These are phyloP conservation scores for Lipomyces sp. DNA, from an alignment of 805 yeast species.

Conservation along the genomic window DNA sequence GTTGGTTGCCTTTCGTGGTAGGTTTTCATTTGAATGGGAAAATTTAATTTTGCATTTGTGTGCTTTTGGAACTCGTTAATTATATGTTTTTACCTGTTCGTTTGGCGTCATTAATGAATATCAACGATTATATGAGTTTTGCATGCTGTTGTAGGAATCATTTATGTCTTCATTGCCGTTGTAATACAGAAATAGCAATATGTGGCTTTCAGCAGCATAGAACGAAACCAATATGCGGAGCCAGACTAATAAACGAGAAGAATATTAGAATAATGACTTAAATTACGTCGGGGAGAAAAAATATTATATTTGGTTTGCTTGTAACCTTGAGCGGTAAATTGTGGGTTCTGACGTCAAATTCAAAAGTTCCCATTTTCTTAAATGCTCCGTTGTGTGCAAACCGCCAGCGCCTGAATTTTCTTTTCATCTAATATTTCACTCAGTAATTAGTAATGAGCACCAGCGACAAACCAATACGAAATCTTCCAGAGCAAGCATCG, in stretches of 20 bases:
- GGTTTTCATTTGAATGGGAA: neutral
- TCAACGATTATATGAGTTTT: neutral
- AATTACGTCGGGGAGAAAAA: neutral
- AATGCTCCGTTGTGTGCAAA: neutral
- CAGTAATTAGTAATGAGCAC: constrained; percentile 4
- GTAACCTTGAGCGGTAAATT: too few relatives aligned
- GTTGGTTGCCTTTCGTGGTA: neutral
- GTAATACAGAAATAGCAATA: neutral
- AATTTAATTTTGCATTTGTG: neutral
- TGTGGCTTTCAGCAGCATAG: neutral
- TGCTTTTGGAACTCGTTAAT: neutral
- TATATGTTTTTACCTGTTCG: neutral
- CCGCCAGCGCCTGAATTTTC: neutral
- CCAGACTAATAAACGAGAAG: neutral
- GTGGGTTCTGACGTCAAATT: too few relatives aligned
- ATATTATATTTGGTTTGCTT: too few relatives aligned
- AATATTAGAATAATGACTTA: neutral
- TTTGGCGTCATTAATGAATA: neutral
- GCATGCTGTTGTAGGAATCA: neutral
- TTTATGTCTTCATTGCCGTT: neutral
- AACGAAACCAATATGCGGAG: neutral
- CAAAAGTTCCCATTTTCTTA: neutral
- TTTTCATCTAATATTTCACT: too few relatives aligned
- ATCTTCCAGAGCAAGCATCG: neutral
- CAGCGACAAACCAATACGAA: constrained; percentile 6